Conservation (phyloP, 352 stramenopile species). For the Phytopythium oedochilum region DNA sequence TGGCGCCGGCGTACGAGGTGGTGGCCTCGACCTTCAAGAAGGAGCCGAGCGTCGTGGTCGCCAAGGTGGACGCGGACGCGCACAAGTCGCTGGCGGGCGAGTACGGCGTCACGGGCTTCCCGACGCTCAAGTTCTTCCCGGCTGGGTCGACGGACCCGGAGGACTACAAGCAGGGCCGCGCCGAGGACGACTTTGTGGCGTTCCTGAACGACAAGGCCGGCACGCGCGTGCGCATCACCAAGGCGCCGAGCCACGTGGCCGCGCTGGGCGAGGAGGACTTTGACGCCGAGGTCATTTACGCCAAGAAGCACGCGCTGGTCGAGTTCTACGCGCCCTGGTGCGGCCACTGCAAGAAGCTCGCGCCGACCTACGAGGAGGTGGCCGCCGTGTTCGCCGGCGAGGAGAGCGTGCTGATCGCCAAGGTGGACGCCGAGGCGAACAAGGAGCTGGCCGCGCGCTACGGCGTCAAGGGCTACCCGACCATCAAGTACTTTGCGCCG, state of each 20-base stretch:
- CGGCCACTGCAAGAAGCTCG: conserved; percentile 91
- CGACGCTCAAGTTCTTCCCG: conserved; percentile 92
- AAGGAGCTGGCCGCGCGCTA: conserved; percentile 61
- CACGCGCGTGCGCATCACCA: conserved; percentile 65
- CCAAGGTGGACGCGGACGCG: conserved; percentile 88
- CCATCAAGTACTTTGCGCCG: conserved; percentile 89
- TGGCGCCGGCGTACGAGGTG: conserved; percentile 78
- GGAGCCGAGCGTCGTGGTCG: conserved; percentile 73
- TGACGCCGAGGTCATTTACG: conserved; percentile 73
- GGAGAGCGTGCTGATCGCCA: conserved; percentile 78
- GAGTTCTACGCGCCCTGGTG: conserved; percentile 95
- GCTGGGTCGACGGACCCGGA: conserved; percentile 72
- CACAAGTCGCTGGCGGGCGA: conserved; percentile 77
- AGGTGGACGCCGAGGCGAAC: conserved; percentile 77
- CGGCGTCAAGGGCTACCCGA: conserved; percentile 89
- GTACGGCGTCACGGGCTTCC: conserved; percentile 90
- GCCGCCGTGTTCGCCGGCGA: conserved; percentile 69
- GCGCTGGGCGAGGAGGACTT: conserved; percentile 66
- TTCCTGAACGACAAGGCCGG: conserved; percentile 81
- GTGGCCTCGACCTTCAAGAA: conserved; percentile 89
- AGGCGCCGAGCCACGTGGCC: conserved; percentile 58
- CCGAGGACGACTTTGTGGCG: conserved; percentile 71
- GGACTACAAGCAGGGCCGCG: conserved; percentile 84
- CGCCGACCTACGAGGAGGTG: conserved; percentile 87
- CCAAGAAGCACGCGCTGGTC: conserved; percentile 85